phyloP scores from a whole-genome alignment of 805 yeast genomes.

The Cyberlindnera mrakii region DNA sequence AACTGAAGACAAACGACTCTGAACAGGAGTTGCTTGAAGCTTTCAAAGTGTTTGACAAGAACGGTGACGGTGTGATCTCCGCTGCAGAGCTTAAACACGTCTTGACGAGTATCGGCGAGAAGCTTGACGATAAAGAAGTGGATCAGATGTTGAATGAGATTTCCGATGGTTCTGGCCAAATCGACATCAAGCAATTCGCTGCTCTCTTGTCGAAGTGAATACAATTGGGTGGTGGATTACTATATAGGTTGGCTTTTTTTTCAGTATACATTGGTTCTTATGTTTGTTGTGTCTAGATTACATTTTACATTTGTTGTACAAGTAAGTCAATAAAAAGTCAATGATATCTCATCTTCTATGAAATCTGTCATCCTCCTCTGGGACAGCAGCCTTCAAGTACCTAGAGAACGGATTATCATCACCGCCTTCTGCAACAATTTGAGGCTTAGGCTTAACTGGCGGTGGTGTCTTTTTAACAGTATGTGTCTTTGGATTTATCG shows the following conservation, averaged over 20 bases:
- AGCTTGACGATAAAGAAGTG: conserved; percentile 92
- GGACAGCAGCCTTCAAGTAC: conserved; percentile 33
- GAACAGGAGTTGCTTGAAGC: conserved; percentile 98
- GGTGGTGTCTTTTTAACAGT: not conserved
- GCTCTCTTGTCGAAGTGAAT: conserved; percentile 73
- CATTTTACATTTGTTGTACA: too few relatives aligned
- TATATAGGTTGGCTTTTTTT: not conserved
- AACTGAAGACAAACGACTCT: conserved; percentile 92
- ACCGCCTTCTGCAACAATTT: conserved; percentile 3
- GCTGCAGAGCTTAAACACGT: conserved; percentile 97
- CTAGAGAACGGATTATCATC: conserved; percentile 30
- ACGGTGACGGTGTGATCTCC: conserved; percentile 95
- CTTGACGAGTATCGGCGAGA: conserved; percentile 95
- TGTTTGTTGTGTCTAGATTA: too few relatives aligned
- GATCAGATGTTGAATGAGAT: conserved; percentile 97
- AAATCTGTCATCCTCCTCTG: conserved; percentile 29
- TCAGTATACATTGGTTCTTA: not conserved
- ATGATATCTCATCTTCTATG: conserved; percentile 14
- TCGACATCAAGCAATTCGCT: conserved; percentile 94
- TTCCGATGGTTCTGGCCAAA: conserved; percentile 93
- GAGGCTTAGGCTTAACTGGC: not conserved
- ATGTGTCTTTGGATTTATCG: conserved; percentile 10
- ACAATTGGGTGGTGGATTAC: not conserved
- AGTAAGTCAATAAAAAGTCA: not conserved
- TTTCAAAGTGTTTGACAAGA: conserved; percentile 90